Evolutionary conservation across 2,329 filamentous ascomycete species (phyloP), one percentile per base, ranked within the genome.

Genomic region (Cytospora leucostoma): DNA sequence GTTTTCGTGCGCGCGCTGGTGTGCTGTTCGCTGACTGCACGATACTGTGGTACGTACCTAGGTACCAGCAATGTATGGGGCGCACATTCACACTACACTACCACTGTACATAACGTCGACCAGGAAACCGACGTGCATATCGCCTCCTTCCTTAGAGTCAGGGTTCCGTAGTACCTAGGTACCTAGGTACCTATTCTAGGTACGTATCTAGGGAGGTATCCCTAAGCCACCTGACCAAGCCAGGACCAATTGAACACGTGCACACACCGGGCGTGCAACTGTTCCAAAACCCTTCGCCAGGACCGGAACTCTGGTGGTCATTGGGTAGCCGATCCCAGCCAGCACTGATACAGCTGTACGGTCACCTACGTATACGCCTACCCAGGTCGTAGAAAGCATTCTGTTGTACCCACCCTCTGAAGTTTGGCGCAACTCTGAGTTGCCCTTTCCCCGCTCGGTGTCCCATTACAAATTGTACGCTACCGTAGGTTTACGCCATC

Each of bases 181-280:
- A 40, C 38, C 27, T 27, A 27, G 17, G 37, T 40, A 17, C 37
- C 1, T 4, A 17, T 17, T 7, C 4, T 17, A 27, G 27, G 27
- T 40, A n/a, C 6, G 27, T 27, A 27, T 27, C 27, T 27, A 27
- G 27, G 27, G 27, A 27, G 27, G 27, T 27, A 27, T 27, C 27
- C 27, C 33, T 59, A n/a, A n/a, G n/a, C n/a, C n/a, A n/a, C n/a
- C n/a, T n/a, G n/a, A n/a, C n/a, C n/a, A 60, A 49, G 37, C 32
- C 53, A 44, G 38, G 50, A 38, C 37, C 19, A 11, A 6, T 33
- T 55, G 32, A 27, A 15, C 10, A 12, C n/a, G 37, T 21, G n/a
- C 40, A 35, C 33, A 38, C 34, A 21, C 37, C n/a, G 47, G 49
- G 50, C 50, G 57, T 60, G 57, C 34, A 21, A 27, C 40, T 52